Percentiles rank a stretch among this genome's conserved stretches.
These are phyloP conservation scores for Raphanus raphanistrum DNA, from an alignment of 345 rosid species.

Conservation along the genomic window DNA sequence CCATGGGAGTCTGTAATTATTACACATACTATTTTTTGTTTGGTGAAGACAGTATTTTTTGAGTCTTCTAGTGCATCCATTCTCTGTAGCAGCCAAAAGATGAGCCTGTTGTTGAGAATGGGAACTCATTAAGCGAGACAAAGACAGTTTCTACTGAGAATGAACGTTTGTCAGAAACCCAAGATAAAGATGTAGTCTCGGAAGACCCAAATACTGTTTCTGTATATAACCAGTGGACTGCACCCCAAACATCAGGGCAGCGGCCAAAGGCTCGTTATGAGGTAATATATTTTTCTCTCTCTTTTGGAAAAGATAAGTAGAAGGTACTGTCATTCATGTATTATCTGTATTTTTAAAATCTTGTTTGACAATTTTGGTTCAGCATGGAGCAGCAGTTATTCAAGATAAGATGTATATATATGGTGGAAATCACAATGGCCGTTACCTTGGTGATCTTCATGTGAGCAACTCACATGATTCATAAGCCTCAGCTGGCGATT, in stretches of 20 bases:
- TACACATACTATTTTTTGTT: background rate
- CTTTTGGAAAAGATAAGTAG: background rate
- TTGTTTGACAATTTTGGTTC: background rate
- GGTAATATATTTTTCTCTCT: background rate
- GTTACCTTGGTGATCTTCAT: background rate
- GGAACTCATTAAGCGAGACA: background rate
- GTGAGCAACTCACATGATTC: background rate
- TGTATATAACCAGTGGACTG: conserved; percentile 1
- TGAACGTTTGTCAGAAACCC: background rate
- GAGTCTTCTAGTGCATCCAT: background rate
- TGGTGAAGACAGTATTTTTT: background rate
- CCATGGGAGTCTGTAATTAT: background rate
- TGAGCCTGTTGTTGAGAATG: background rate
- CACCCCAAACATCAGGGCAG: background rate
- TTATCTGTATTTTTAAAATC: background rate
- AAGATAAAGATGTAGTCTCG: conserved; percentile 1
- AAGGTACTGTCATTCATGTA: background rate
- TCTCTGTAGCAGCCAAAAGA: background rate
- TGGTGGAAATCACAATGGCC: conserved; percentile 1
- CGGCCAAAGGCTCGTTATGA: background rate
- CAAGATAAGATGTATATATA: background rate
- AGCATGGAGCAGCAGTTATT: background rate
- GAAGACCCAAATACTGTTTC: background rate
- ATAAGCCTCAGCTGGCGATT: background rate
- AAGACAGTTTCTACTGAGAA: background rate